Percentiles rank a stretch among this genome's conserved stretches.
Conservation (phyloP, 805 yeast species). For the Maudiozyma bulderi region DNA sequence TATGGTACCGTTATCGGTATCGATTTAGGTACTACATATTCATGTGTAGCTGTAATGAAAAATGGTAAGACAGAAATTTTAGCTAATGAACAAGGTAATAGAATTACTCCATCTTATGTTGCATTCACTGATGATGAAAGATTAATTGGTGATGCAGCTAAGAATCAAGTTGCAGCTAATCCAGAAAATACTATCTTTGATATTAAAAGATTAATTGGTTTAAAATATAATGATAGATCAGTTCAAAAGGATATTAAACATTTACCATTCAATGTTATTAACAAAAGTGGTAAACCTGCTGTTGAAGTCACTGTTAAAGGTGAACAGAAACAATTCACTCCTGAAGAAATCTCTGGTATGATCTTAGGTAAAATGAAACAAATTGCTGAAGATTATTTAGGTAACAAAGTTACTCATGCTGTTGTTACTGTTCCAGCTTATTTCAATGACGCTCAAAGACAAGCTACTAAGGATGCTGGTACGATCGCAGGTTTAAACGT, state of each 20-base stretch:
- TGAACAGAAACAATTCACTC: conserved; percentile 68
- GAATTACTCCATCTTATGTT: conserved; percentile 92
- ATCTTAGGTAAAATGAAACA: conserved; percentile 84
- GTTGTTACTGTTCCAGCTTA: conserved; percentile 91
- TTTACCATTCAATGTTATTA: conserved; percentile 62
- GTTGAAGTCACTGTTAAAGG: conserved; percentile 69
- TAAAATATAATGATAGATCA: conserved; percentile 63
- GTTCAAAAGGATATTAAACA: conserved; percentile 79
- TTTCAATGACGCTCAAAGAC: conserved; percentile 90
- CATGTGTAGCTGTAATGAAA: conserved; percentile 87
- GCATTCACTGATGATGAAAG: conserved; percentile 89
- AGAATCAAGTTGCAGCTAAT: conserved; percentile 88
- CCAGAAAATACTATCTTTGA: conserved; percentile 82
- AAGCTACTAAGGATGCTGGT: conserved; percentile 91
- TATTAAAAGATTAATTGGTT: conserved; percentile 85
- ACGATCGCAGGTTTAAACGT: conserved; percentile 83
- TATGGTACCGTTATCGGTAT: conserved; percentile 78
- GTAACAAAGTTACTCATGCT: conserved; percentile 75
- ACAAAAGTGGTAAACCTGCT: conserved; percentile 72
- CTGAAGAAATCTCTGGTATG: conserved; percentile 93
- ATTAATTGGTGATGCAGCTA: conserved; percentile 92
- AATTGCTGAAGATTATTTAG: conserved; percentile 86
- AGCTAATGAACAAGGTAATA: conserved; percentile 94
- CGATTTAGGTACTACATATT: conserved; percentile 95
- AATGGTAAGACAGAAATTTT: conserved; percentile 84